Evolutionary conservation across 345 rosid genomes (phyloP).

Genomic region (Pistacia integerrima): DNA sequence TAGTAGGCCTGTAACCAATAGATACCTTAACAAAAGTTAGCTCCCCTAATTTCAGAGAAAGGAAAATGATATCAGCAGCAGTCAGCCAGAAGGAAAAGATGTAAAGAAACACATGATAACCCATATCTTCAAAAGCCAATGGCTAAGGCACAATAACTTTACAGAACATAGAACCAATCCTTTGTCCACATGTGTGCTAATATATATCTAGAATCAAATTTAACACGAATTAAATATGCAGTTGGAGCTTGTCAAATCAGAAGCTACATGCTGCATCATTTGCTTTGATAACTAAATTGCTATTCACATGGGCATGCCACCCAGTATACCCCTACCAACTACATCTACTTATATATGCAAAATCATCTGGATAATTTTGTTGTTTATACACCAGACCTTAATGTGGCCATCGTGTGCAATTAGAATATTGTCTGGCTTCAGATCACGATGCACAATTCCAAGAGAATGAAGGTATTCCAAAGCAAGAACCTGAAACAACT

Average conservation of each 20-base stretch:
- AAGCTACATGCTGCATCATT: neutral
- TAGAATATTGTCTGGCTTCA: constrained; percentile 83
- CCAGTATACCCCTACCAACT: neutral
- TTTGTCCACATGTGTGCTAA: neutral
- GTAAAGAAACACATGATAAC: neutral
- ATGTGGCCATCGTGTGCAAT: constrained; percentile 86
- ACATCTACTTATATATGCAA: neutral
- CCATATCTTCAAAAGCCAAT: neutral
- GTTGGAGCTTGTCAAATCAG: neutral
- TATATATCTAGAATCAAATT: neutral
- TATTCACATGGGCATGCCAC: neutral
- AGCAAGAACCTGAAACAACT: constrained; percentile 75
- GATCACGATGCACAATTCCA: constrained; percentile 80
- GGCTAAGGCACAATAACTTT: neutral
- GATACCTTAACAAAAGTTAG: neutral
- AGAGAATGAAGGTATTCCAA: constrained; percentile 80
- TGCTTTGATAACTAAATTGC: neutral
- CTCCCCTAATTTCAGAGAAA: neutral
- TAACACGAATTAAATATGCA: neutral
- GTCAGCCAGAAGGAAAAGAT: neutral
- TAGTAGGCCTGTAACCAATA: neutral
- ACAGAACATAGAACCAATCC: neutral
- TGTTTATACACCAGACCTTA: constrained; percentile 58
- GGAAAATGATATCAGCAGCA: neutral
- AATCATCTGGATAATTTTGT: constrained; percentile 1